Conservation (phyloP, 176 grass and related monocot genomes). For the maize (Zea mays) region Zm-B73-REFERENCE-NAM-5.0 NC_050101.1:8349001-8349500, state of each 20-base stretch:
- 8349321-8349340: background rate
- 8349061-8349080: conserved; percentile 28
- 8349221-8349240: conserved; percentile 41
- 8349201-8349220: conserved; percentile 47
- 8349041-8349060: conserved; percentile 41
- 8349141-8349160: conserved; percentile 40
- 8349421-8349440: conserved; percentile 11
- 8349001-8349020: conserved; percentile 54
- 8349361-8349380: too few relatives aligned
- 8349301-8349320: conserved; percentile 26
- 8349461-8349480: conserved; percentile 24
- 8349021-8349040: conserved; percentile 42
- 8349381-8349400: background rate
- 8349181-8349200: conserved; percentile 54
- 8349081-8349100: conserved; percentile 48
- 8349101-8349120: conserved; percentile 63
- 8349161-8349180: conserved; percentile 17
- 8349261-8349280: conserved; percentile 9
- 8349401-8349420: conserved; percentile 38
- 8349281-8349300: conserved; percentile 46
- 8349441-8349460: conserved; percentile 46
- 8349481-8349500: conserved; percentile 42
- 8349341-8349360: too few relatives aligned
- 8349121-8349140: conserved; percentile 22
- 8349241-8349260: conserved; percentile 53